Percentiles rank a stretch among this genome's conserved stretches.
Evolutionary conservation across 768 basidiomycete genomes (phyloP).

Genomic region (Boletus subcaerulescens): DNA sequence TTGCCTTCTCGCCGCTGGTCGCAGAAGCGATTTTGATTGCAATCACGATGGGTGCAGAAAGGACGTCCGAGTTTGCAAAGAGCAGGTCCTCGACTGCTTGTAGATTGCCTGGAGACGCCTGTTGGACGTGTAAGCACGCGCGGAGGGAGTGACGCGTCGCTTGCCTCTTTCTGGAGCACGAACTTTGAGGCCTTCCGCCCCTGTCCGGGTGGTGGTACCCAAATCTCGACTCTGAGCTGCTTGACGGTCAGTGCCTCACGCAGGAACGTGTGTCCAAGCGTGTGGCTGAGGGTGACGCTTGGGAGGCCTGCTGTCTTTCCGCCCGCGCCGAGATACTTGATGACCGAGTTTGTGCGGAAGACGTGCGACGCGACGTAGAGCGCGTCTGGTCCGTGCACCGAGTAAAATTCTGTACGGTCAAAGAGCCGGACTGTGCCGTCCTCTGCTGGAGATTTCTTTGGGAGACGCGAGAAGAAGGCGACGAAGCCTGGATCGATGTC

Average conservation of each 20-base stretch:
- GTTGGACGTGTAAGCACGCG: slow-evolving; percentile 24
- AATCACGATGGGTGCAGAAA: slow-evolving; percentile 85
- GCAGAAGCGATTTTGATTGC: slow-evolving; percentile 74
- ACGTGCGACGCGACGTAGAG: slow-evolving; percentile 81
- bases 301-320: slow-evolving; percentile 62
- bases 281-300: slow-evolving; percentile 71
- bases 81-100: slow-evolving; percentile 78
- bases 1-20: slow-evolving; percentile 51
- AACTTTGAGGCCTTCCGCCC: slow-evolving; percentile 78
- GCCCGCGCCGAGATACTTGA: slow-evolving; percentile 82
- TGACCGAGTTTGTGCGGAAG: slow-evolving; percentile 84
- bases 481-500: slow-evolving; percentile 70
- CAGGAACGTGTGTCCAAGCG: slow-evolving; percentile 77
- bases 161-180: slow-evolving; percentile 74
- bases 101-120: slow-evolving; percentile 76
- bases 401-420: slow-evolving; percentile 79
- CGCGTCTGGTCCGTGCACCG: slow-evolving; percentile 87
- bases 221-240: slow-evolving; percentile 92
- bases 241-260: slow-evolving; percentile 86
- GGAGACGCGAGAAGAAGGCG: slow-evolving; percentile 60
- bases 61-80: slow-evolving; percentile 76
- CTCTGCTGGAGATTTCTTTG: slow-evolving; percentile 61
- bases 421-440: slow-evolving; percentile 87
- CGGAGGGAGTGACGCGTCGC: slow-evolving; percentile 8
- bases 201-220: slow-evolving; percentile 68